Percentiles rank a stretch among this genome's conserved stretches.
phyloP scores from a whole-genome alignment of 1,139 yeast species.

The Pichia sp. region DNA sequence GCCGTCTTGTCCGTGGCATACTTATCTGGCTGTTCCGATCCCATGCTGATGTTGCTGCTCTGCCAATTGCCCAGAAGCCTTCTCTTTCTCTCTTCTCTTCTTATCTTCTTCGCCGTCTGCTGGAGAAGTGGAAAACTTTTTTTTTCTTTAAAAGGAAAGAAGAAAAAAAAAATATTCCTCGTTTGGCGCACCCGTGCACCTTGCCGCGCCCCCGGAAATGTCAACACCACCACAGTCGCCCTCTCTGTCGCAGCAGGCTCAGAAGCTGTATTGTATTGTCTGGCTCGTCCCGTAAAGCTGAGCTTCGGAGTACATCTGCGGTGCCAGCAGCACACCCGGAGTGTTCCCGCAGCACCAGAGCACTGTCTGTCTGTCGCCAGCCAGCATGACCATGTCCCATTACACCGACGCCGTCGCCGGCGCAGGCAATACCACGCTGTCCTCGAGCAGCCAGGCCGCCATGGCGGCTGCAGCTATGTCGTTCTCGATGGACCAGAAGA shows the following conservation, averaged over 20 bases:
- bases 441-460: constrained; percentile 19
- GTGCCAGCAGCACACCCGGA: too few species aligned
- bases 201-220: neutral
- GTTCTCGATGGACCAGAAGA: neutral
- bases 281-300: neutral
- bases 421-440: neutral
- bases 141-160: constrained; percentile 1
- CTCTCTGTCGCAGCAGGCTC: neutral
- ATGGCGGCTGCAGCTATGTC: constrained; percentile 23
- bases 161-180: neutral
- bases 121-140: neutral
- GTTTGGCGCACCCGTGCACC: neutral
- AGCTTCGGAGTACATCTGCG: neutral
- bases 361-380: too few species aligned
- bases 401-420: neutral
- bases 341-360: too few species aligned
- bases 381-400: too few species aligned
- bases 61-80: neutral
- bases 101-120: neutral
- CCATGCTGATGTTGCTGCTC: constrained; percentile 1
- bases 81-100: neutral
- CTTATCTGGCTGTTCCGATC: constrained; percentile 3
- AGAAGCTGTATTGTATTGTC: too few species aligned
- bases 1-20: constrained; percentile 51
- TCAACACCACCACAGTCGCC: neutral